Evolutionary conservation across 1,284 basidiomycete species (phyloP).

Genomic region (Papiliotrema fonsecae): DNA sequence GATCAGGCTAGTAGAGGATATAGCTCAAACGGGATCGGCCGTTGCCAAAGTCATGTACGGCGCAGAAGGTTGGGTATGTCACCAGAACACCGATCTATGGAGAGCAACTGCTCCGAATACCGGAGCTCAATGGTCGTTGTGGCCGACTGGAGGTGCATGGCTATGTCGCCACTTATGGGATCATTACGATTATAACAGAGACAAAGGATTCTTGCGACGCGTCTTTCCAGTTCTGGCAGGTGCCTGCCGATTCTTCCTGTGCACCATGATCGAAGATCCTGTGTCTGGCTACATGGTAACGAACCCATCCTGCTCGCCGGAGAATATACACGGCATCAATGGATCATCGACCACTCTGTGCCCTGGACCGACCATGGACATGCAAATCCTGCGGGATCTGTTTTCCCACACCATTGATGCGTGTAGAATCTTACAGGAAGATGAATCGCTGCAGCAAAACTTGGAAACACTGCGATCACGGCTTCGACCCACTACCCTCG

Average conservation of each 20-base stretch:
- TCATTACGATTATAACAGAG: slow-evolving; percentile 6
- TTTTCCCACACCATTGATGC: slow-evolving; percentile 1
- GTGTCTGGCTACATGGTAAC: slow-evolving; percentile 4
- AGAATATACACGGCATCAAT: slow-evolving; percentile 6
- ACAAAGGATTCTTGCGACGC: not conserved
- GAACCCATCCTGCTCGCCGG: slow-evolving; percentile 6
- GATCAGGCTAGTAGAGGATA: slow-evolving; percentile 3
- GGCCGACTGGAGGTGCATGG: slow-evolving; percentile 11
- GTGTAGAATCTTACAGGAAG: not conserved
- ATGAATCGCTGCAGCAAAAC: not conserved
- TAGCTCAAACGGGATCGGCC: slow-evolving; percentile 1
- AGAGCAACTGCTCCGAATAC: slow-evolving; percentile 4
- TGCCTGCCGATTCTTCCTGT: slow-evolving; percentile 2
- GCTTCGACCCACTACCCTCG: slow-evolving; percentile 2
- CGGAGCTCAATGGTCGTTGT: slow-evolving; percentile 4
- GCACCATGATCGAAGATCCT: slow-evolving; percentile 1
- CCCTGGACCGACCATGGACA: slow-evolving; percentile 11
- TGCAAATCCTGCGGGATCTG: slow-evolving; percentile 6
- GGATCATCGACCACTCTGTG: slow-evolving; percentile 4
- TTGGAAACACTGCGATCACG: not conserved
- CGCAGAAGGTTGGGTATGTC: slow-evolving; percentile 7
- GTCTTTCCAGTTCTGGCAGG: slow-evolving; percentile 2
- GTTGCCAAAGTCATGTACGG: slow-evolving; percentile 9
- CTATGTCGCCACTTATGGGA: slow-evolving; percentile 7
- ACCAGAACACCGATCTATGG: slow-evolving; percentile 13